Percentiles rank a stretch among this genome's conserved stretches.
Conservation (phyloP, 805 yeast genomes). For the Candida rishiriensis region DNA sequence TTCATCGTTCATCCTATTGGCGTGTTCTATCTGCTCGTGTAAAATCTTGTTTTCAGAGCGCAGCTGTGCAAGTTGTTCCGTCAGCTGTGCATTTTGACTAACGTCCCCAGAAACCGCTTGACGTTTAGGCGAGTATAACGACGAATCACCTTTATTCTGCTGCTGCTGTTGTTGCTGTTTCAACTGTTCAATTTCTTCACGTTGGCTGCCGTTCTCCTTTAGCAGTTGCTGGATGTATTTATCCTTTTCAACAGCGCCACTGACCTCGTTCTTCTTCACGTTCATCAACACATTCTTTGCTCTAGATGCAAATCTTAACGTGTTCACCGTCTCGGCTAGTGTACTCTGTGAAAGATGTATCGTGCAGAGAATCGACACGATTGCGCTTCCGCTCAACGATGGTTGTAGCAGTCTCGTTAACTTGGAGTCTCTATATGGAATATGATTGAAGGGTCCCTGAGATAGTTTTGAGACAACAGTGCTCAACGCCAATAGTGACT, state of each 20-base stretch:
- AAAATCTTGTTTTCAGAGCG: constrained; percentile 60
- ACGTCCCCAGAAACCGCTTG: too few species aligned
- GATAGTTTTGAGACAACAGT: constrained; percentile 82
- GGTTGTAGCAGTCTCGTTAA: constrained; percentile 88
- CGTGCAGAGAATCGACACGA: constrained; percentile 84
- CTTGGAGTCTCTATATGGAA: constrained; percentile 92
- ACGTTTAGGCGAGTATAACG: constrained; percentile 1
- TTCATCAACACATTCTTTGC: constrained; percentile 80
- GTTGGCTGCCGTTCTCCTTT: constrained; percentile 58
- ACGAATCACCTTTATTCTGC: background rate
- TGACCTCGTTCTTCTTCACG: constrained; percentile 50
- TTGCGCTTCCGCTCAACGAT: constrained; percentile 80
- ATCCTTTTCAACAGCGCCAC: constrained; percentile 37
- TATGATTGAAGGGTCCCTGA: constrained; percentile 42
- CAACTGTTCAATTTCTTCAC: constrained; percentile 43
- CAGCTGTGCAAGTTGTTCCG: constrained; percentile 38
- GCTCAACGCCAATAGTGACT: constrained; percentile 83
- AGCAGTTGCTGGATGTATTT: constrained; percentile 52
- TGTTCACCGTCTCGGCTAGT: constrained; percentile 76
- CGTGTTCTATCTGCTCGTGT: constrained; percentile 65
- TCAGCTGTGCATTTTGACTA: background rate
- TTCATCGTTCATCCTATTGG: constrained; percentile 54
- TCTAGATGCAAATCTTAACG: constrained; percentile 86
- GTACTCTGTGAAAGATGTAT: constrained; percentile 61
- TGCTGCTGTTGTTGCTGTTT: constrained; percentile 14